Conservation (phyloP, 805 yeast genomes). For the Candida morakotiae region DNA sequence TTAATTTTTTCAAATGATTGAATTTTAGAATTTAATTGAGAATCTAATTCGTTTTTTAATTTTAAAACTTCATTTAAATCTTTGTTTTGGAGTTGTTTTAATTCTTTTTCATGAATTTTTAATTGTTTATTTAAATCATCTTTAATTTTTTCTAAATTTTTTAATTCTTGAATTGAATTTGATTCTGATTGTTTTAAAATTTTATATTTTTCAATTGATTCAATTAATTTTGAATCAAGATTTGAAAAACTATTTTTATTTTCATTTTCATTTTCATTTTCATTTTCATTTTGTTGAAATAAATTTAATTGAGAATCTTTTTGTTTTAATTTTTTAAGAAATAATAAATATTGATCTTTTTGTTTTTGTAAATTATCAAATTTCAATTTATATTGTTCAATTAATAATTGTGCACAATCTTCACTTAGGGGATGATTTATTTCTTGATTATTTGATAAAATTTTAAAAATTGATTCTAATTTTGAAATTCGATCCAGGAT, state of each 20-base stretch:
- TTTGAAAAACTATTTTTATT: too few relatives aligned
- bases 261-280: conserved; percentile 9
- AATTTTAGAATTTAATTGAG: conserved; percentile 47
- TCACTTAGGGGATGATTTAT: conserved; percentile 82
- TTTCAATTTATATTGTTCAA: conserved; percentile 60
- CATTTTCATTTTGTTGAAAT: conserved; percentile 7
- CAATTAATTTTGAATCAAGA: conserved; percentile 37
- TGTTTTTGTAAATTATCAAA: conserved; percentile 74
- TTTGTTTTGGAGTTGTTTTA: conserved; percentile 26
- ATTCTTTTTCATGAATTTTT: conserved; percentile 37
- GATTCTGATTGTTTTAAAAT: conserved; percentile 37
- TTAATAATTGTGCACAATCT: conserved; percentile 71
- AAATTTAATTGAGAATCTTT: conserved; percentile 13
- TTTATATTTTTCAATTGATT: conserved; percentile 44
- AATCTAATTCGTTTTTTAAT: conserved; percentile 52
- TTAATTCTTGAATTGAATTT: conserved; percentile 26
- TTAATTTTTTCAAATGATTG: conserved; percentile 61
- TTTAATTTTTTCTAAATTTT: conserved; percentile 38
- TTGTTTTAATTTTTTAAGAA: conserved; percentile 61
- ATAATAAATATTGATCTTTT: conserved; percentile 71
- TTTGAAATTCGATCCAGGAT: conserved; percentile 49
- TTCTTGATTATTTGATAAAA: conserved; percentile 64
- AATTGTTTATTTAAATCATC: conserved; percentile 47
- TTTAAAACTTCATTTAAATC: conserved; percentile 46
- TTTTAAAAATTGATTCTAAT: conserved; percentile 63